Conservation (phyloP, 257 asterid species). For the Solanum infundibuliforme region DNA sequence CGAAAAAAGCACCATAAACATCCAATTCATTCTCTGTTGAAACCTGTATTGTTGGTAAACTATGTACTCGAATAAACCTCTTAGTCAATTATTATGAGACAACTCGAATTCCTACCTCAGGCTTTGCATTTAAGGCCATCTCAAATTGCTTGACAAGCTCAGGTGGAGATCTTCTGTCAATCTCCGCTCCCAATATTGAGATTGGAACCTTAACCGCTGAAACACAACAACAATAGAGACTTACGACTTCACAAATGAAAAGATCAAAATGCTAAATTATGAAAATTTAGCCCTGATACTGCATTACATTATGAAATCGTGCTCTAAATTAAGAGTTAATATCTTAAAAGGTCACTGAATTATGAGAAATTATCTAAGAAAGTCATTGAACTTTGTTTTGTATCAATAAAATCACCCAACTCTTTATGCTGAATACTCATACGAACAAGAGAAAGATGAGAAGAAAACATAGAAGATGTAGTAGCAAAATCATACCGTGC, state of each 20-base stretch:
- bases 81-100: neutral
- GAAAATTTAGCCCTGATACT: neutral
- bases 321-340: too few relatives aligned
- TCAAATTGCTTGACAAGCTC: slow-evolving; percentile 39
- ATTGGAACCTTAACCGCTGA: slow-evolving; percentile 57
- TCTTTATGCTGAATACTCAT: too few relatives aligned
- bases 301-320: neutral
- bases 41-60: neutral
- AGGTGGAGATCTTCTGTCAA: slow-evolving; percentile 28
- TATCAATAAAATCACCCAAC: too few relatives aligned
- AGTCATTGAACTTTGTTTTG: too few relatives aligned
- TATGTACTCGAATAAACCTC: neutral
- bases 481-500: slow-evolving; percentile 20
- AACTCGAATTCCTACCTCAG: slow-evolving; percentile 25
- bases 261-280: neutral
- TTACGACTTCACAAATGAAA: neutral
- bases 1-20: neutral
- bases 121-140: slow-evolving; percentile 27
- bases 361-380: too few relatives aligned
- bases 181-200: slow-evolving; percentile 56
- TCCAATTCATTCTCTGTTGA: neutral
- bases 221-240: neutral
- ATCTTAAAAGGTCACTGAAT: too few relatives aligned
- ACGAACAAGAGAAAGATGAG: too few relatives aligned
- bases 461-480: neutral